These are phyloP conservation scores for Saccharomycopsis babjevae DNA, from an alignment of 805 yeast species.

Conservation along the genomic window DNA sequence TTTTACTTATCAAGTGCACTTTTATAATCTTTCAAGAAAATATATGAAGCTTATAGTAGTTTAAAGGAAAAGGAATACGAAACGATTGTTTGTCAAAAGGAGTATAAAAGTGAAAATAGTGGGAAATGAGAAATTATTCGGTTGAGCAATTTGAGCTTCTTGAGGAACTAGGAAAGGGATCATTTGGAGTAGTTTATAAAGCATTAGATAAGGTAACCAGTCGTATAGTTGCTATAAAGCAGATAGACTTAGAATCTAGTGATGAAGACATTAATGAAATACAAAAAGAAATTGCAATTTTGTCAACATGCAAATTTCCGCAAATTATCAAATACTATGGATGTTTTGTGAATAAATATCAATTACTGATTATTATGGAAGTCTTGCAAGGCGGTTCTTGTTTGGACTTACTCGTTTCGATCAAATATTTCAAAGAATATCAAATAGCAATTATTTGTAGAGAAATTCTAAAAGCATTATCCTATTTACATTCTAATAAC, in stretches of 20 bases:
- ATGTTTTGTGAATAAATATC: constrained; percentile 57
- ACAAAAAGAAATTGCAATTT: constrained; percentile 58
- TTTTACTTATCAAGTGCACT: neutral
- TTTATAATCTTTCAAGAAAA: too few species aligned
- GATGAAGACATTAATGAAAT: constrained; percentile 65
- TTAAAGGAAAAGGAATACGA: too few species aligned
- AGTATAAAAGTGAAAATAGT: neutral
- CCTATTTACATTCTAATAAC: constrained; percentile 56
- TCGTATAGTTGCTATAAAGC: constrained; percentile 34
- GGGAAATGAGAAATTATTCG: constrained; percentile 20
- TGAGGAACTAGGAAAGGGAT: constrained; percentile 64
- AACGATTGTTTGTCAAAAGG: too few species aligned
- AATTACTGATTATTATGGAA: constrained; percentile 77
- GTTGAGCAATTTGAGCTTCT: constrained; percentile 38
- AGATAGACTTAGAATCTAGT: constrained; percentile 58
- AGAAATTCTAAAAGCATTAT: constrained; percentile 50
- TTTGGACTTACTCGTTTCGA: constrained; percentile 49
- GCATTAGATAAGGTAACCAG: constrained; percentile 39
- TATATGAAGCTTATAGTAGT: too few species aligned
- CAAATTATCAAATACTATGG: constrained; percentile 64
- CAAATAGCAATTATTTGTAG: constrained; percentile 42
- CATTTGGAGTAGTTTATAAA: constrained; percentile 66
- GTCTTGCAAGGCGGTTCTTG: constrained; percentile 71
- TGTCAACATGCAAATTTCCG: constrained; percentile 53
- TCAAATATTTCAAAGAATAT: constrained; percentile 46